A percentile compares a stretch with the other conserved stretches of the same genome.
Conservation (phyloP, 306 rosid genomes). For the Quercus suber region DNA sequence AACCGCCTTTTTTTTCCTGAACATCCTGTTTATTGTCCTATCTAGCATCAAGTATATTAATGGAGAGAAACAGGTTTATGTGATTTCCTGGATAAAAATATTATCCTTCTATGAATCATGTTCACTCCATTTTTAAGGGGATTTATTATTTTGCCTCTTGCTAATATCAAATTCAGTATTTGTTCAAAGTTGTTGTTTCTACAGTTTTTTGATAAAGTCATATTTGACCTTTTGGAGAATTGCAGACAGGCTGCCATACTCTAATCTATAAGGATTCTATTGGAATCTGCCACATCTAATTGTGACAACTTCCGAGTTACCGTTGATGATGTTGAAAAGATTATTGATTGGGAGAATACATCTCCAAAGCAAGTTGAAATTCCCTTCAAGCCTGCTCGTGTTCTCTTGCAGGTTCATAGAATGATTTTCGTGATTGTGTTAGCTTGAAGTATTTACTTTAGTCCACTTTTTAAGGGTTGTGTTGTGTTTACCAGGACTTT, state of each 20-base stretch:
- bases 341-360: slow-evolving; percentile 13
- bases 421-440: not conserved
- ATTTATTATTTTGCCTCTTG: not conserved
- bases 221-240: not conserved
- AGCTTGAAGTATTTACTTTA: not conserved
- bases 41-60: not conserved
- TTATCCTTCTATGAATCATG: not conserved
- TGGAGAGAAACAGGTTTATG: not conserved
- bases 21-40: not conserved
- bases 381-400: slow-evolving; percentile 18
- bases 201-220: not conserved
- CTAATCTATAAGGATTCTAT: slow-evolving; percentile 26
- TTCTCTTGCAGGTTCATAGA: slow-evolving; percentile 12
- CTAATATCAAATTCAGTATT: not conserved
- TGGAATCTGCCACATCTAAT: slow-evolving; percentile 21
- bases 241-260: slow-evolving; percentile 29
- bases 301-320: slow-evolving; percentile 16
- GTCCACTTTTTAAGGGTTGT: not conserved
- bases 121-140: not conserved
- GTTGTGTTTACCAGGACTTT: slow-evolving; percentile 5
- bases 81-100: not conserved
- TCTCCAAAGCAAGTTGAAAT: slow-evolving; percentile 14
- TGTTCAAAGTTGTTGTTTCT: not conserved
- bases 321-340: slow-evolving; percentile 15
- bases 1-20: not conserved